Conservation (phyloP, 2,329 filamentous ascomycete genomes). For the Talaromyces funiculosus region DNA sequence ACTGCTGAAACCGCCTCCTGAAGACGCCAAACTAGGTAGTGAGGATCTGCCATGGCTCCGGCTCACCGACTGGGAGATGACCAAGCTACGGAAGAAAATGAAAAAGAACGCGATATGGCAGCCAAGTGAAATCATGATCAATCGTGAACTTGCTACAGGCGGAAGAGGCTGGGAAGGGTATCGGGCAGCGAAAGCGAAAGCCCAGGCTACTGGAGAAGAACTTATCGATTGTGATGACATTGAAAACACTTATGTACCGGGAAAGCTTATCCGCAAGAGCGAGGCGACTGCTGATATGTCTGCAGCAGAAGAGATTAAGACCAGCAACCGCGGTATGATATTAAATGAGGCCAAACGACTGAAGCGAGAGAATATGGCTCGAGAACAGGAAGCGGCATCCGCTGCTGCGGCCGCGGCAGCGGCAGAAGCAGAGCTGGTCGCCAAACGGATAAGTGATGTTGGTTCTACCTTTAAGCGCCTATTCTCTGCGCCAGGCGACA, state of each 20-base stretch:
- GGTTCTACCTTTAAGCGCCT: constrained; percentile 34
- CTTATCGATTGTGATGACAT: constrained; percentile 54
- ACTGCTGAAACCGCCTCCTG: constrained; percentile 53
- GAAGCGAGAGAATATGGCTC: constrained; percentile 50
- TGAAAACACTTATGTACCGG: constrained; percentile 33
- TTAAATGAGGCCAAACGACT: constrained; percentile 58
- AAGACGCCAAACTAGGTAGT: constrained; percentile 55
- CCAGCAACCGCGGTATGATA: constrained; percentile 56
- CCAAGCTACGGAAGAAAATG: constrained; percentile 61
- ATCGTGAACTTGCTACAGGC: constrained; percentile 56
- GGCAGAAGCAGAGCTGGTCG: constrained; percentile 33
- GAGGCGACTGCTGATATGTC: constrained; percentile 36
- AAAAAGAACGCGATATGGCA: constrained; percentile 68
- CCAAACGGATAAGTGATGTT: constrained; percentile 33
- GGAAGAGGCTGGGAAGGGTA: constrained; percentile 51
- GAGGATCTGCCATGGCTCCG: constrained; percentile 59
- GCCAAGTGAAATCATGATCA: constrained; percentile 62
- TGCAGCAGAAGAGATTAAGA: constrained; percentile 43
- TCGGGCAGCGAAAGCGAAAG: constrained; percentile 45
- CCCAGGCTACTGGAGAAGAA: constrained; percentile 47
- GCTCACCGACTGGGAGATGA: constrained; percentile 63
- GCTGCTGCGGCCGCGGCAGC: constrained; percentile 23
- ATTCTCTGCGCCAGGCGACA: constrained; percentile 26
- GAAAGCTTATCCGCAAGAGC: constrained; percentile 35
- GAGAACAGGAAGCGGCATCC: constrained; percentile 41